Evolutionary conservation across 805 yeast genomes (phyloP).

Genomic region (Cyberlindnera samutprakarnensis): DNA sequence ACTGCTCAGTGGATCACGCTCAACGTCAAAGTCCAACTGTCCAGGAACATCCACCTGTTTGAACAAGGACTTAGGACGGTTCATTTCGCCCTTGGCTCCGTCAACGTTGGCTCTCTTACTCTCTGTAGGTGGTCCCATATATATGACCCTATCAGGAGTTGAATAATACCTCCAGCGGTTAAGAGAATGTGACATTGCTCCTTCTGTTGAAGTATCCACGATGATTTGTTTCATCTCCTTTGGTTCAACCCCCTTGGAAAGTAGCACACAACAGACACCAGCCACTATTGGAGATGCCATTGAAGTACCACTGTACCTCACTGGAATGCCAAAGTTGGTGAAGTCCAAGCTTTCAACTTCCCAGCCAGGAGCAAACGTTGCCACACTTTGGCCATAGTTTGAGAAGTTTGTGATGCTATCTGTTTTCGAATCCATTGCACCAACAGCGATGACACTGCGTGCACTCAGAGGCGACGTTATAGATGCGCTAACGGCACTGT

Average conservation of each 20-base stretch:
- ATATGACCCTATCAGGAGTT: slow-evolving; percentile 9
- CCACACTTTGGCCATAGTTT: slow-evolving; percentile 85
- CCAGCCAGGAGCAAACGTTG: slow-evolving; percentile 76
- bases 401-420: slow-evolving; percentile 71
- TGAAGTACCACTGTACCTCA: slow-evolving; percentile 60
- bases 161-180: slow-evolving; percentile 10
- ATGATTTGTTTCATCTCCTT: slow-evolving; percentile 34
- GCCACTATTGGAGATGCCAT: slow-evolving; percentile 74
- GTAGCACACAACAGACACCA: slow-evolving; percentile 51
- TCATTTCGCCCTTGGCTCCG: too few relatives aligned
- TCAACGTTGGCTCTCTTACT: not conserved
- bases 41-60: not conserved
- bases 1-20: too few relatives aligned
- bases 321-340: slow-evolving; percentile 14
- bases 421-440: slow-evolving; percentile 71
- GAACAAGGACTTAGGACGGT: not conserved
- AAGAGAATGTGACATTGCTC: slow-evolving; percentile 5
- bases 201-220: slow-evolving; percentile 36
- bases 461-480: slow-evolving; percentile 80
- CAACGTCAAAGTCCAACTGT: slow-evolving; percentile 1
- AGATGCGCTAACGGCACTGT: slow-evolving; percentile 69
- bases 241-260: slow-evolving; percentile 42
- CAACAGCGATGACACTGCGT: slow-evolving; percentile 63
- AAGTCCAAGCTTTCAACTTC: slow-evolving; percentile 48
- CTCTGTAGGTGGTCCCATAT: slow-evolving; percentile 6